Evolutionary conservation across 805 yeast genomes (phyloP).

Genomic region (Candida rishiriensis): DNA sequence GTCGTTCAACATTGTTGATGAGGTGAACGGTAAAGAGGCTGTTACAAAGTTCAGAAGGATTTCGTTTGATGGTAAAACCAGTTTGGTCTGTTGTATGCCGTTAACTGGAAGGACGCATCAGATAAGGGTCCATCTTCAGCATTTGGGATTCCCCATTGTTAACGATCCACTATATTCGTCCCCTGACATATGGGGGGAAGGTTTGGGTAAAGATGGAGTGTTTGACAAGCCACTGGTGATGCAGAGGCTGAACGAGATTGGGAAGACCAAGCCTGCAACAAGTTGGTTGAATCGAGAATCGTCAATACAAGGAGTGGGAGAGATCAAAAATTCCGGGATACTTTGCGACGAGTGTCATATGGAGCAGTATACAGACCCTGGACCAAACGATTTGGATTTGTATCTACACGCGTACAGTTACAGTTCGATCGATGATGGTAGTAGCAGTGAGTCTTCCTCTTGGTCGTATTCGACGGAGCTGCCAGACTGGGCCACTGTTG

Average conservation of each 20-base stretch:
- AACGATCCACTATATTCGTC: slow-evolving; percentile 91
- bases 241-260: slow-evolving; percentile 52
- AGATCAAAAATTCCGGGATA: slow-evolving; percentile 49
- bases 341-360: slow-evolving; percentile 62
- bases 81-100: slow-evolving; percentile 81
- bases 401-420: slow-evolving; percentile 92
- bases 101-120: slow-evolving; percentile 94
- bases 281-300: slow-evolving; percentile 58
- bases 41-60: slow-evolving; percentile 63
- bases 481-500: slow-evolving; percentile 78
- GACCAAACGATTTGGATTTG: slow-evolving; percentile 76
- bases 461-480: slow-evolving; percentile 76
- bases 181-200: slow-evolving; percentile 71
- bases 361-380: slow-evolving; percentile 81
- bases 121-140: slow-evolving; percentile 88
- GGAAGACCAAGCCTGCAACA: slow-evolving; percentile 63
- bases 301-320: slow-evolving; percentile 47
- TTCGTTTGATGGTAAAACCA: slow-evolving; percentile 59
- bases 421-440: slow-evolving; percentile 39
- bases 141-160: slow-evolving; percentile 82
- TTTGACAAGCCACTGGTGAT: slow-evolving; percentile 43
- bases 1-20: slow-evolving; percentile 58
- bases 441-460: slow-evolving; percentile 5
- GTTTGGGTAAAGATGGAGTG: slow-evolving; percentile 58
- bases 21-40: slow-evolving; percentile 61